phyloP scores from a whole-genome alignment of 106 monocot genomes.

The Agapanthus africanus region DNA sequence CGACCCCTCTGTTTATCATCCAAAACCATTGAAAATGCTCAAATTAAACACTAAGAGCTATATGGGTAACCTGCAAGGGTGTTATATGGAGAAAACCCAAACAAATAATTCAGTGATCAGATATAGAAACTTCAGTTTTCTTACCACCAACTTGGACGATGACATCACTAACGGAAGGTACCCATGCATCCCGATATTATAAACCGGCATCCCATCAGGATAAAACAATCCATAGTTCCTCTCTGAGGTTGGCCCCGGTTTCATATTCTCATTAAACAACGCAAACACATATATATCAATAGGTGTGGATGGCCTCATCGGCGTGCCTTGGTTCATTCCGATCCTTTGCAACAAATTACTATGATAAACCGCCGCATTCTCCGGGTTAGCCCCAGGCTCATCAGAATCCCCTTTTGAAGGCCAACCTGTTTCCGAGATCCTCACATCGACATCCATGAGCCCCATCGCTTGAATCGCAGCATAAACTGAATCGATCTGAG shows the following conservation, averaged over 20 bases:
- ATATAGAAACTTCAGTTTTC: conserved; percentile 1
- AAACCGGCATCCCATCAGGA: conserved; percentile 74
- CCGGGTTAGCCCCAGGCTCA: conserved; percentile 62
- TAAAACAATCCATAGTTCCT: conserved; percentile 84
- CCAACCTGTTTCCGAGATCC: conserved; percentile 92
- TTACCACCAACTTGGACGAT: conserved; percentile 34
- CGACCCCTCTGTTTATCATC: no score
- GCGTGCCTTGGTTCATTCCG: conserved; percentile 62
- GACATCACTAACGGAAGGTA: conserved; percentile 23
- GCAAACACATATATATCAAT: conserved; percentile 83
- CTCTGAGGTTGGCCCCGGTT: conserved; percentile 80
- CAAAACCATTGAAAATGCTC: no score
- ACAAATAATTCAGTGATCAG: no score
- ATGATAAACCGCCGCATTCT: conserved; percentile 67
- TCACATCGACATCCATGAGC: conserved; percentile 54
- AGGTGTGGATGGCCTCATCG: conserved; percentile 55
- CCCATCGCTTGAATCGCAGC: conserved; percentile 59
- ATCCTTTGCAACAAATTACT: conserved; percentile 73
- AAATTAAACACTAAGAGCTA: no score
- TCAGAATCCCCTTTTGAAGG: conserved; percentile 75
- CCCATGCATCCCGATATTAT: conserved; percentile 59
- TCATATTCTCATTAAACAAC: conserved; percentile 81
- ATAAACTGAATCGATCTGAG: conserved; percentile 78
- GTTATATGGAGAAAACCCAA: no score
- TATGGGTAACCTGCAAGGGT: no score